Evolutionary conservation across 2,329 filamentous ascomycete genomes (phyloP), one percentile per base, ranked within the genome.

Genomic region (Epichloe gansuensis): DNA sequence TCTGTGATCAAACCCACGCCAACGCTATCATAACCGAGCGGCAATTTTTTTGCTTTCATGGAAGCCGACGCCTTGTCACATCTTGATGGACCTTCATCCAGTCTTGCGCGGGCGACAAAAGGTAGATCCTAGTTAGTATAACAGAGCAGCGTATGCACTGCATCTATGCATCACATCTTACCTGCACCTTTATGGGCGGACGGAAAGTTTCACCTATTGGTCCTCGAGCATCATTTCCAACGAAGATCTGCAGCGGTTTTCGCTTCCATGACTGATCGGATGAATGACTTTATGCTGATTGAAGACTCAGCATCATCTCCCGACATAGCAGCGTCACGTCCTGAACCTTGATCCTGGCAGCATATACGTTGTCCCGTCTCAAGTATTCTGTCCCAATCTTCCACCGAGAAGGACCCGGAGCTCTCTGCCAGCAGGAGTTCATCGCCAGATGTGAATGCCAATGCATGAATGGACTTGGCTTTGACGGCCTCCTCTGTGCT

Each of bases 361-460:
- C 89, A 95, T 47, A 84, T 73, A 40, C 71, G 68, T 61, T 81
- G 75, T 36, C 85, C 89, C 44, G 74, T 70, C 55, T 82, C 75
- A 57, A 82, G 80, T 17, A 86, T 79, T 43, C 75, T 71, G 52
- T 89, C 80, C 89, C 90, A 96, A 56, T 85, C 82, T 13, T 81
- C 75, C 57, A 86, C 73, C 46, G 80, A 79, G 63, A 96, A 97
- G 3, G 71, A 69, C 0, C 91, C 91, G 60, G 91, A 82, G 61
- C 89, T 95, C 68, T 95, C 87, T 36, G 80, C 82, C 42, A 95
- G 68, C 23, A 96, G 69, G 49, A 95, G 71, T 54, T 87, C 81
- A 8, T 84, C 79, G 49, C 81, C 73, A 1, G 83, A 82, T n/a
- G 84, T 84, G 64, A 93, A 95, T 5, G 82, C 85, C 53, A 96